Base-by-base conservation (phyloP, 2,329 filamentous ascomycete genomes). In the Epichloe typhina region DNA sequence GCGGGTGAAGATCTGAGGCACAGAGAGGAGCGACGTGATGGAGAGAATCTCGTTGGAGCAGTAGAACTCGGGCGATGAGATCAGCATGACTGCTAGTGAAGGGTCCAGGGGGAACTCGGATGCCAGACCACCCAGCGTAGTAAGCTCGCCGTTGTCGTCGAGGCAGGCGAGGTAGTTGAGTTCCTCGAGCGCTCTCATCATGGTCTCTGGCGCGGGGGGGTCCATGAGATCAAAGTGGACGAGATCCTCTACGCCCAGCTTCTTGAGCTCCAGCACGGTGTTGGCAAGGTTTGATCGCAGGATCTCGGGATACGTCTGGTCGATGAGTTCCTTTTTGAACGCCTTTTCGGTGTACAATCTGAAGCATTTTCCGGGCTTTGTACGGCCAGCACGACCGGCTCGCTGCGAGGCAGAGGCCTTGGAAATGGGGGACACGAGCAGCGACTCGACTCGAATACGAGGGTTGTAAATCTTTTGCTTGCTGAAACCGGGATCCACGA, bases 391-490 rank as follows among this genome's bases (percentile, higher is more conserved):
- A 88, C 93, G 91, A 85, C 94, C 94, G 56, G 94, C 94, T 66
- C 94, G 80, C 71, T 98, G 93, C 66, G 96, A 88, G 9, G 94
- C 93, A 1, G 93, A 97, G 23, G 93, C 93, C 68, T 96, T 97
- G 53, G 90, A 97, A 59, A 98, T 97, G 21, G 93, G 90, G 3
- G 93, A 96, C 5, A 98, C 91, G n/a, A 98, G 76, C 7, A 98
- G 77, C 1, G 93, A 97, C 70, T 98, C 93, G 56, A 98, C 90
- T 67, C 93, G 83, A 60, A 95, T 94, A 54, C 93, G 83, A 21
- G 93, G 91, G 68, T 98, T 97, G 75, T 97, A 98, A 55, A 97
- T 93, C 70, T 97, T 98, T 64, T 98, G 93, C 73, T 98, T 98
- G 72, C 89, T 95, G 73, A 98, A 98, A 37, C 93, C 93, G 2